These are phyloP conservation scores for Chaetomiaceae sp. DNA, from an alignment of 2,329 filamentous ascomycete genomes.

Conservation along the genomic window DNA sequence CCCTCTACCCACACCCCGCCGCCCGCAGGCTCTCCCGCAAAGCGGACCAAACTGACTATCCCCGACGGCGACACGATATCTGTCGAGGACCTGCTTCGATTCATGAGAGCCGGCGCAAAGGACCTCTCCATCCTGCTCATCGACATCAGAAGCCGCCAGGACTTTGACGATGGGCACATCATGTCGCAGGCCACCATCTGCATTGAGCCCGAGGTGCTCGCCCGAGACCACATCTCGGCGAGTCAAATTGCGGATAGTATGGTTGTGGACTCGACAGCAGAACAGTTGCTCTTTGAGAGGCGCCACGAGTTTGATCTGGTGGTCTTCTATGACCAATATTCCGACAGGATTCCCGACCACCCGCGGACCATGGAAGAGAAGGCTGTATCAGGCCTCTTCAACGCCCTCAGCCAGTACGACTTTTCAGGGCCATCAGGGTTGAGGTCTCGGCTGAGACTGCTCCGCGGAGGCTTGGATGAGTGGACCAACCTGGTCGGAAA, in stretches of 20 bases:
- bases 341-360: conserved; percentile 49
- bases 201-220: conserved; percentile 72
- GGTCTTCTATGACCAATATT: conserved; percentile 80
- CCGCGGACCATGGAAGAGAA: conserved; percentile 32
- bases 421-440: conserved; percentile 40
- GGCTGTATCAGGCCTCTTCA: conserved; percentile 68
- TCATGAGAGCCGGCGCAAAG: conserved; percentile 52
- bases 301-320: conserved; percentile 77
- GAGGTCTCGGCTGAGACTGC: conserved; percentile 62
- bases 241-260: conserved; percentile 62
- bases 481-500: conserved; percentile 81
- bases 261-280: conserved; percentile 66
- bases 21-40: conserved; percentile 31
- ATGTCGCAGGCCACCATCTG: conserved; percentile 80
- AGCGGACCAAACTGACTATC: conserved; percentile 41
- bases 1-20: conserved; percentile 23
- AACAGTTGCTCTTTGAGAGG: conserved; percentile 68
- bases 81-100: conserved; percentile 65
- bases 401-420: conserved; percentile 80
- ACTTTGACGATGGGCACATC: conserved; percentile 87
- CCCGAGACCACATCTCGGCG: conserved; percentile 63
- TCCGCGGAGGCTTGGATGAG: conserved; percentile 77
- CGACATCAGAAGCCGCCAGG: conserved; percentile 74
- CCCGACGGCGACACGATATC: conserved; percentile 57
- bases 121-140: conserved; percentile 71